Base-by-base conservation (phyloP, 108 stramenopile genomes). In the Stephanodiscus triporus region DNA sequence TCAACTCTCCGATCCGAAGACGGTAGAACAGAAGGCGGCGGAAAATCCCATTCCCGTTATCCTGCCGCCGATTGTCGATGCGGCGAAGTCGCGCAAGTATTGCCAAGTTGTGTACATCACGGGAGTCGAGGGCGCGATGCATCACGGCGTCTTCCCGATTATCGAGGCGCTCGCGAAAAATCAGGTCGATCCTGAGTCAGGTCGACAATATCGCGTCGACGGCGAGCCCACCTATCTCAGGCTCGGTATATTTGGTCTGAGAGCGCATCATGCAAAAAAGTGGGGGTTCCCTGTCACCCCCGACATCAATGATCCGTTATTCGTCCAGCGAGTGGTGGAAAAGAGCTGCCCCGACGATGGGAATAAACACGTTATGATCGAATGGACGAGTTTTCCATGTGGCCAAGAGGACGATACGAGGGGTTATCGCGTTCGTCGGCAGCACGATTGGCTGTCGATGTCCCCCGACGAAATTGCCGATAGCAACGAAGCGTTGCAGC, bases 91-190 rank as follows among this genome's bases (percentile, higher is more conserved):
- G 30, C 56, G 60, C 24, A 74, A 45, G 30, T 67, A 75, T 45
- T 79, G 78, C 29, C 78, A 79, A 57, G 62, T 79, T 20, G 68
- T 79, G 24, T 79, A 75, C 23, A 59, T 79, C 13, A 32, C 68
- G 47, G 78, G 78, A n/a, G 78, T 79, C 26, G 78, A 79, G 42
- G 78, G 78, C 8, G 51, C 78, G 2, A 54, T 16, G 8, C 78
- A 79, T 43, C 78, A 79, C 57, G 78, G 78, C 17, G 56, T 79
- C 64, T n/a, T 49, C 11, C 66, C 73, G 2, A 55, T 79, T 11
- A 30, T 77, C 7, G 64, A 77, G 57, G 40, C 27, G 16, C 42
- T 77, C 30, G 76, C 76, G 24, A 37, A 50, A 32, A 48, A 43
- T 34, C 76, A 77, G 50, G 45, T 79, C 27, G 78, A 75, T 75